Conservation (phyloP, 139 green algal genomes). For the Coelastrella sp. region DNA sequence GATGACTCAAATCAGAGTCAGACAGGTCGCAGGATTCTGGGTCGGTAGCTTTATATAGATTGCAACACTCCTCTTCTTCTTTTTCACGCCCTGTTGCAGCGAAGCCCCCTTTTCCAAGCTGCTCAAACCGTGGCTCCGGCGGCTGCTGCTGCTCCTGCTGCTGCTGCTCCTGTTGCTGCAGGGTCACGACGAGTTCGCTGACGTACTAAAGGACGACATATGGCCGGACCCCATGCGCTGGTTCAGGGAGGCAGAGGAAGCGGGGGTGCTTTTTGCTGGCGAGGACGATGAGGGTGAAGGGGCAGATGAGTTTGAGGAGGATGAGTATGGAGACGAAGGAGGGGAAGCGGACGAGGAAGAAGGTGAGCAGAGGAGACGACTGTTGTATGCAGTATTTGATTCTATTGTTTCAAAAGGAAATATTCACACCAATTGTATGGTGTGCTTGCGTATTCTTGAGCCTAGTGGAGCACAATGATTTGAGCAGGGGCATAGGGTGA, state of each 20-base stretch:
- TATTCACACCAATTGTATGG: no score
- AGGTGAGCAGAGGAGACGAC: background rate
- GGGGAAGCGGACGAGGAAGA: background rate
- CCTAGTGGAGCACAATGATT: no score
- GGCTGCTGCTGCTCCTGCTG: background rate
- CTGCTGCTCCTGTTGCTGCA: background rate
- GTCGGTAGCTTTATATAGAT: no score
- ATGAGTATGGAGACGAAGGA: background rate
- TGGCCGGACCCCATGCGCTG: conserved; percentile 26
- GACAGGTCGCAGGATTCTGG: no score
- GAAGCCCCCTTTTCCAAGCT: background rate
- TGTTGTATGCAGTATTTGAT: background rate
- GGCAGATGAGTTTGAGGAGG: background rate
- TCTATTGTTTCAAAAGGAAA: background rate
- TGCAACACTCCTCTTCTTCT: background rate
- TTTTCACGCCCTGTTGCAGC: background rate
- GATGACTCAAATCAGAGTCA: no score
- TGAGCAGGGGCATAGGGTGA: no score
- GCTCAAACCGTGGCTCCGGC: background rate
- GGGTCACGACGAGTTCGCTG: conserved; percentile 20
- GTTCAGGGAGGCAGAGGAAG: conserved; percentile 1
- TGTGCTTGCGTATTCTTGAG: no score
- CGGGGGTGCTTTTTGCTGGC: background rate
- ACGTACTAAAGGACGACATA: conserved; percentile 15
- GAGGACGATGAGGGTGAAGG: background rate